phyloP scores from a whole-genome alignment of 345 rosid genomes.

The thale cress (Arabidopsis thaliana) region DNA sequence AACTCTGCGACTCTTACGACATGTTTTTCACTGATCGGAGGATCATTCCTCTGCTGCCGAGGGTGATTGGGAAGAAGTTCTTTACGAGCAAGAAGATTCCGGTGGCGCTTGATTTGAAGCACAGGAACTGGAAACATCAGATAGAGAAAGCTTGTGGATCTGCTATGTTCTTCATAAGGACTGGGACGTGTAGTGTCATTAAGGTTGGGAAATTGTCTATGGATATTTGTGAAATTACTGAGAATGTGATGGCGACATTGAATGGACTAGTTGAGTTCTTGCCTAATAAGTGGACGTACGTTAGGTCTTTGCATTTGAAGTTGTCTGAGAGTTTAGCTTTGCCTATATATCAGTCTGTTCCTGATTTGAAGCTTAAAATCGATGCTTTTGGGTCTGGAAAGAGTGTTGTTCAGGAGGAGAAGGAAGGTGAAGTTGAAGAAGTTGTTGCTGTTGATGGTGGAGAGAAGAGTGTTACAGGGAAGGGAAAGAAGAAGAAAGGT shows the following conservation, averaged over 20 bases:
- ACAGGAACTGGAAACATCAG: slow-evolving; percentile 85
- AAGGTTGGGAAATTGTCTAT: slow-evolving; percentile 70
- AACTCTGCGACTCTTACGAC: slow-evolving; percentile 47
- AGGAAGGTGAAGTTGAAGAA: slow-evolving; percentile 22
- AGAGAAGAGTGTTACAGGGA: slow-evolving; percentile 36
- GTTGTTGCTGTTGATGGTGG: slow-evolving; percentile 34
- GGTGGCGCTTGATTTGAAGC: slow-evolving; percentile 61
- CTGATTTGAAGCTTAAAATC: slow-evolving; percentile 73
- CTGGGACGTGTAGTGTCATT: slow-evolving; percentile 73
- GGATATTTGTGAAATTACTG: slow-evolving; percentile 51
- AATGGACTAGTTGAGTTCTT: slow-evolving; percentile 63
- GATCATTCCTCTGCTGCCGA: slow-evolving; percentile 59
- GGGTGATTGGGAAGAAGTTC: slow-evolving; percentile 78
- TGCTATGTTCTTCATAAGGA: slow-evolving; percentile 63
- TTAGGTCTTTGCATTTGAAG: slow-evolving; percentile 79
- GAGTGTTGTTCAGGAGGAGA: slow-evolving; percentile 37
- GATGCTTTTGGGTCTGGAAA: slow-evolving; percentile 44
- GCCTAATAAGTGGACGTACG: slow-evolving; percentile 70
- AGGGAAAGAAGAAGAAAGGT: slow-evolving; percentile 64
- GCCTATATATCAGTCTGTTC: slow-evolving; percentile 72
- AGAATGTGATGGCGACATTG: slow-evolving; percentile 65
- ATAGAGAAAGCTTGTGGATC: slow-evolving; percentile 64
- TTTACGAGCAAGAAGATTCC: slow-evolving; percentile 77
- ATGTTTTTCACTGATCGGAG: slow-evolving; percentile 46
- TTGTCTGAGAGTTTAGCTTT: slow-evolving; percentile 71